Conservation (phyloP, 805 yeast species). For the Starmerella asiatica region DNA sequence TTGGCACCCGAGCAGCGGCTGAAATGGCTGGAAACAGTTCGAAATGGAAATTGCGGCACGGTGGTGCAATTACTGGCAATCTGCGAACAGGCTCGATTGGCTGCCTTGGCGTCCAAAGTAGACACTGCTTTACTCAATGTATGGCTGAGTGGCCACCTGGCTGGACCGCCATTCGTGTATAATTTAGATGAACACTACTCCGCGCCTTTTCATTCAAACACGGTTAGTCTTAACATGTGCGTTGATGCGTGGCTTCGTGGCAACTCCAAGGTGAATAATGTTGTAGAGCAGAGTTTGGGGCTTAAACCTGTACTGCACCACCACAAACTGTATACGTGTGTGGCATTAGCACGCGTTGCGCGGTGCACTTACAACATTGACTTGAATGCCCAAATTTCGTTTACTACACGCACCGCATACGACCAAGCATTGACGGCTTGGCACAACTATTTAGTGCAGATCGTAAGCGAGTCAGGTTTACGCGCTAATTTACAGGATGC, state of each 20-base stretch:
- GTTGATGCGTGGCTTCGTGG: conserved; percentile 3
- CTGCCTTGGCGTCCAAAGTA: neutral
- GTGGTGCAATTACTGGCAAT: conserved; percentile 2
- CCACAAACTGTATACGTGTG: conserved; percentile 1
- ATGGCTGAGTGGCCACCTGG: neutral
- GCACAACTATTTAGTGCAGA: neutral
- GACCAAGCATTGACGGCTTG: neutral
- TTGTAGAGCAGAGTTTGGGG: neutral
- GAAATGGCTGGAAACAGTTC: neutral
- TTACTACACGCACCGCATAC: neutral
- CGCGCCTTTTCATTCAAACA: too few species aligned
- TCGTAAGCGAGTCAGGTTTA: neutral
- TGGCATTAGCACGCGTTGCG: neutral
- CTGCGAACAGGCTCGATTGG: neutral
- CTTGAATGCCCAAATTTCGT: neutral
- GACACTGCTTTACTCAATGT: neutral
- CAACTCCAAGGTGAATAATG: neutral
- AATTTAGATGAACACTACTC: too few species aligned
- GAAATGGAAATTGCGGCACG: neutral
- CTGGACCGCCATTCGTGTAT: neutral
- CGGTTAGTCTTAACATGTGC: too few species aligned
- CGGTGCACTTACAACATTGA: neutral
- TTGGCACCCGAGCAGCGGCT: neutral
- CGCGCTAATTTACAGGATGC: conserved; percentile 1
- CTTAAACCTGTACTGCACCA: neutral